These are phyloP conservation scores for Aspergillus pseudoterreus DNA, from an alignment of 2,329 filamentous ascomycete species.

Conservation along the genomic window DNA sequence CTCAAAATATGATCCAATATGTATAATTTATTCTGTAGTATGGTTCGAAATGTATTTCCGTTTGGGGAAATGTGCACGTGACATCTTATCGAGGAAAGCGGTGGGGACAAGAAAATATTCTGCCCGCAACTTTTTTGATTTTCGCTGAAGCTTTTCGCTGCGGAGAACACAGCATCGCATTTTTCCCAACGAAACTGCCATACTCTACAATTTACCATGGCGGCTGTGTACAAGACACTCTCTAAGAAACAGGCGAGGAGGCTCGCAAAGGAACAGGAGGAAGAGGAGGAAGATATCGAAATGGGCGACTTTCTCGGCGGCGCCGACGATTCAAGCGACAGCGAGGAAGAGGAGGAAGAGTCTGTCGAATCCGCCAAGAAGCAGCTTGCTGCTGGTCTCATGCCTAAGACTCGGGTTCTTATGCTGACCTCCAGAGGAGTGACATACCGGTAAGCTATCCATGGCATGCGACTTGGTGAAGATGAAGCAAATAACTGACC, in stretches of 20 bases:
- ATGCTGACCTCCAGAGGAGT: constrained; percentile 91
- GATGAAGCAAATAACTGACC: constrained; percentile 1
- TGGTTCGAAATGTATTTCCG: not conserved
- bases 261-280: constrained; percentile 48
- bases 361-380: constrained; percentile 27
- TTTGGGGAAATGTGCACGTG: constrained; percentile 17
- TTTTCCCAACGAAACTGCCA: constrained; percentile 10
- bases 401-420: constrained; percentile 62
- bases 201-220: constrained; percentile 49
- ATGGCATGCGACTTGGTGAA: not conserved
- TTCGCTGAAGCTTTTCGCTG: constrained; percentile 16
- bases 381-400: constrained; percentile 31
- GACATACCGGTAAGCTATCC: constrained; percentile 65
- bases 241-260: constrained; percentile 54
- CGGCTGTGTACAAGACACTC: constrained; percentile 70
- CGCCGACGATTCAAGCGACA: constrained; percentile 37
- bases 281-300: constrained; percentile 43
- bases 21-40: not conserved
- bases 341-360: constrained; percentile 34
- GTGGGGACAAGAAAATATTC: constrained; percentile 33
- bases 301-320: constrained; percentile 35
- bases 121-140: constrained; percentile 31
- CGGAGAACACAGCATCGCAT: constrained; percentile 8
- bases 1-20: not conserved
- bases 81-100: constrained; percentile 16